Conservation (phyloP, 1,139 yeast species). For the Eremothecium sinecaudum region DNA sequence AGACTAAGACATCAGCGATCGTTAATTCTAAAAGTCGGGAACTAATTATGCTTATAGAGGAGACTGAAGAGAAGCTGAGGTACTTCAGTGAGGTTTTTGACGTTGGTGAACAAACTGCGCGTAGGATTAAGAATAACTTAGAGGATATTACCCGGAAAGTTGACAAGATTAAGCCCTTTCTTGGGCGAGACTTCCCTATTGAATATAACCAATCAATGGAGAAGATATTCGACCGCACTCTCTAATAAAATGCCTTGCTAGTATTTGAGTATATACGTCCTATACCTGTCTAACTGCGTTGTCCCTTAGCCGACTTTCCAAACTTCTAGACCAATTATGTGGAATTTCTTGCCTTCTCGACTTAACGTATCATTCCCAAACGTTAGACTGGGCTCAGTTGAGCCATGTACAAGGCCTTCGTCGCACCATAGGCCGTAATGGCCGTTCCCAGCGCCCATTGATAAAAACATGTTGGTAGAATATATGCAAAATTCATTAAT, state of each 20-base stretch:
- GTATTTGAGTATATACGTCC: no score
- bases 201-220: constrained; percentile 29
- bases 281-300: not conserved
- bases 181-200: constrained; percentile 24
- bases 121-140: constrained; percentile 17
- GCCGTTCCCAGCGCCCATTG: constrained; percentile 90
- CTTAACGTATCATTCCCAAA: constrained; percentile 83
- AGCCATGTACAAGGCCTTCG: constrained; percentile 63
- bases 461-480: constrained; percentile 67
- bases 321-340: constrained; percentile 67
- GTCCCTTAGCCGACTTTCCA: constrained; percentile 64
- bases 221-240: constrained; percentile 23
- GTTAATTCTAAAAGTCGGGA: constrained; percentile 28
- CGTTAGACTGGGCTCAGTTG: constrained; percentile 68
- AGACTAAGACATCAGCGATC: constrained; percentile 28
- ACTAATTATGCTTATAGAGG: constrained; percentile 21
- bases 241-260: not conserved
- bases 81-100: constrained; percentile 18
- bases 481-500: constrained; percentile 77
- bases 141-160: constrained; percentile 16
- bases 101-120: constrained; percentile 18
- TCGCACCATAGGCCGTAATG: constrained; percentile 90
- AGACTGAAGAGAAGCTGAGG: constrained; percentile 15
- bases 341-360: constrained; percentile 52
- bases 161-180: constrained; percentile 15